Evolutionary conservation across 257 asterid species (phyloP), one percentile per base, ranked within the genome.

Genomic region (Gentiana macrophylla): DNA sequence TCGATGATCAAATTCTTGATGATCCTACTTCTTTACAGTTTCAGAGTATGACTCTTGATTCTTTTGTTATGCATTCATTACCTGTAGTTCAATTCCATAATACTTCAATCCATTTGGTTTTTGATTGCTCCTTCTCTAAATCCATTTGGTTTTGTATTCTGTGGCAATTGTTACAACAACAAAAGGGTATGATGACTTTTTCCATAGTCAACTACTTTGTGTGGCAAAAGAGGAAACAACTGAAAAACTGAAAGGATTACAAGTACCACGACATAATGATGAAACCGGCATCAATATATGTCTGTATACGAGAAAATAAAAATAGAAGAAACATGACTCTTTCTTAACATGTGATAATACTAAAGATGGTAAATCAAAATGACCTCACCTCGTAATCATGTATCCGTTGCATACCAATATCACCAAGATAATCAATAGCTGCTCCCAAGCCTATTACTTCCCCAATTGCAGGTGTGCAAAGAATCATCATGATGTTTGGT

Each of bases 371-470:
- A 41, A 41, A 4, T 11, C 35, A 7, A 48, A 53, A 33, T 58
- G 13, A 48, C 37, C 15, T 56, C 63, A 91, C 98, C 97, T 91
- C 97, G 59, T 91, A 91, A 41, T 81, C 86, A 57, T 91, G 95
- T 66, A 91, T 87, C 65, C 66, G 78, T 69, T 84, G 93, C 97
- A 91, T 91, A 68, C 98, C 98, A 52, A 91, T 85, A 70, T 67
- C 83, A 37, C 86, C 70, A 50, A 91, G 72, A 75, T 91, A 91
- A 62, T 91, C 98, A 36, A 87, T 78, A 46, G 97, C 80, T 37
- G 93, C 97, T 58, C 97, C 97, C 58, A 91, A 75, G 53, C 95
- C 98, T 59, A 91, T 83, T 56, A 89, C 94, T 81, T 84, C 94
- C 33, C 86, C 97, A 63, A 87, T 91, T 55, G 98, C 95, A 48